phyloP scores from a whole-genome alignment of 129 eudicot genomes.

The Escallonia herrerae region DNA sequence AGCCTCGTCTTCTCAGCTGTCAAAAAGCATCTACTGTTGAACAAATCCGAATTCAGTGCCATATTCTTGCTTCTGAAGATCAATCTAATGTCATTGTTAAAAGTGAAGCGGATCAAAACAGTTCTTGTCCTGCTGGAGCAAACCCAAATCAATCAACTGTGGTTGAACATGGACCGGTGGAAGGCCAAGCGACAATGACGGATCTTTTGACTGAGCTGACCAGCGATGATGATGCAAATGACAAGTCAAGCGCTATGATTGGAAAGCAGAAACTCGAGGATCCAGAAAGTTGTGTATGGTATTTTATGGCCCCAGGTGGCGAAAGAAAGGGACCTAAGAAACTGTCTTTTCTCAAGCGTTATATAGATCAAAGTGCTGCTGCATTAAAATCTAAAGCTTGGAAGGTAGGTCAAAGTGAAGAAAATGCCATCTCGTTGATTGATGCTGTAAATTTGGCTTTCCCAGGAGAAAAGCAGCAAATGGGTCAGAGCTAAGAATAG shows the following conservation, averaged over 20 bases:
- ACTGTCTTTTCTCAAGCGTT: conserved; percentile 36
- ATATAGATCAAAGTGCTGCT: conserved; percentile 21
- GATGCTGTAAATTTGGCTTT: conserved; percentile 39
- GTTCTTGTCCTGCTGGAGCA: not conserved
- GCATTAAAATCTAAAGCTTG: conserved; percentile 43
- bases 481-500: too few relatives aligned
- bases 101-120: not conserved
- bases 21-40: not conserved
- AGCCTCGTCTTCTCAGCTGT: not conserved
- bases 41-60: too few relatives aligned
- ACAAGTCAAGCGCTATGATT: conserved; percentile 1
- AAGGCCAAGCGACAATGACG: not conserved
- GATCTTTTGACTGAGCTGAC: conserved; percentile 1
- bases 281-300: conserved; percentile 32
- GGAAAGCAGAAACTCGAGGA: conserved; percentile 30
- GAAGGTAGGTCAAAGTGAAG: conserved; percentile 33
- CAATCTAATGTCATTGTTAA: conserved; percentile 5
- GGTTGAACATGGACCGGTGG: not conserved
- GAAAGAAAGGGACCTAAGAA: conserved; percentile 33
- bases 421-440: conserved; percentile 32
- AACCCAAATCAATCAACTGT: not conserved
- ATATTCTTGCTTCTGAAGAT: not conserved
- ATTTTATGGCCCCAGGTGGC: conserved; percentile 26
- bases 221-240: conserved; percentile 24
- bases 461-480: conserved; percentile 7